Base-by-base conservation (phyloP, 257 asterid species). In the Fraxinus americana region DNA sequence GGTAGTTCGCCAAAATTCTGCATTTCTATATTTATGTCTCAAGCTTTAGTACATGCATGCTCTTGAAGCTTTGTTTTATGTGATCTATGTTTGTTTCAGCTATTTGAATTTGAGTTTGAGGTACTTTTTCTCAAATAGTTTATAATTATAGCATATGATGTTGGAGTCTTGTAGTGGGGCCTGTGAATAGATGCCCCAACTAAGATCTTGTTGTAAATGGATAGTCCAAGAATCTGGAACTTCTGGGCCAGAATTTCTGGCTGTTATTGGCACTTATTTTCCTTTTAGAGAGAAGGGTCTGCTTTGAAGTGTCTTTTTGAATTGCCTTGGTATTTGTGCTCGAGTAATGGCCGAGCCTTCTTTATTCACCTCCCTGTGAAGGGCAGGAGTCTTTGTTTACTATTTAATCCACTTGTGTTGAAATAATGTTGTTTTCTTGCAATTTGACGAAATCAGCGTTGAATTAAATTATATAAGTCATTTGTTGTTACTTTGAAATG, bases 151-250 rank as follows among this genome's bases (percentile, higher is more conserved):
- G 36, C 66, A 39, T 77, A 50, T 74, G 86, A 10, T 83, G 72
- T 84, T 70, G 75, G 74, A 72, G 74, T 84, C 73, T 76, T 72
- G 84, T 73, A 48, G 94, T 91, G 96, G 96, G 96, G 41, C 90
- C 89, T 82, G 67, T 81, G 84, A 85, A 85, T 83, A 72, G 90
- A 86, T 87, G 87, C 79, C 80, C 77, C 78, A 83, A 72, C 81
- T 78, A 39, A 70, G 89, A 80, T 83, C 83, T 83, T 85, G 86
- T 78, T 48, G 83, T 73, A 74, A 77, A 81, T 80, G 80, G 84
- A 67, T 78, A 36, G 79, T 54, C 81, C 77, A 39, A 63, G 90
- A 86, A 85, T 90, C 89, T 80, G 80, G 77, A 50, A 74, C 52
- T 84, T 21, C 61, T 59, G 67, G 67, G 4, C 67, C 67, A 21